These are phyloP conservation scores for Echium plantagineum DNA, from an alignment of 257 asterid species.

Conservation along the genomic window DNA sequence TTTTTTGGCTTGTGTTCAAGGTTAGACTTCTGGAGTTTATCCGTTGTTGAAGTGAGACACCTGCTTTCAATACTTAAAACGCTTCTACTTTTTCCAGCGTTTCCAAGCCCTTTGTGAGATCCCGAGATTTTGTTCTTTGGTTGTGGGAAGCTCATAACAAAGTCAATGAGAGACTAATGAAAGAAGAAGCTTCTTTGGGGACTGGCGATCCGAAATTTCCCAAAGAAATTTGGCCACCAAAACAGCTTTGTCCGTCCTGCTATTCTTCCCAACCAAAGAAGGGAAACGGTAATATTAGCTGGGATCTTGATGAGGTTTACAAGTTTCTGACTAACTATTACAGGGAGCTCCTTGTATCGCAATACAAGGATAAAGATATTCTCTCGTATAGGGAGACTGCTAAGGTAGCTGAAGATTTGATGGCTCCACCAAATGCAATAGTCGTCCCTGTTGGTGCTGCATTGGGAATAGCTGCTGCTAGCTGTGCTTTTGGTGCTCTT, in stretches of 20 bases:
- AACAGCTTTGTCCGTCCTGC: conserved; percentile 78
- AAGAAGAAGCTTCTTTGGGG: conserved; percentile 50
- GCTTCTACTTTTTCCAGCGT: conserved; percentile 34
- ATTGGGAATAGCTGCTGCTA: conserved; percentile 76
- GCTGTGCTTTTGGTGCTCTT: conserved; percentile 91
- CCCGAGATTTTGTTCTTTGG: conserved; percentile 73
- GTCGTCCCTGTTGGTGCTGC: conserved; percentile 96
- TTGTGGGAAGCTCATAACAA: conserved; percentile 85
- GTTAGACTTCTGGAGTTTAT: conserved; percentile 20
- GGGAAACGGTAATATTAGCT: conserved; percentile 15
- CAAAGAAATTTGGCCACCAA: conserved; percentile 69
- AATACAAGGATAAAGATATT: conserved; percentile 45
- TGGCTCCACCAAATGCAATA: conserved; percentile 46
- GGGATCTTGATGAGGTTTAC: conserved; percentile 57
- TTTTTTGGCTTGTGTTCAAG: conserved; percentile 76
- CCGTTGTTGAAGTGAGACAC: neutral
- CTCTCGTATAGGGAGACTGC: conserved; percentile 16
- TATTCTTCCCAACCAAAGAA: conserved; percentile 17
- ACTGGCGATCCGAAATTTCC: conserved; percentile 81
- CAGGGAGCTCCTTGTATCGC: conserved; percentile 39
- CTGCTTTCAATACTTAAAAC: conserved; percentile 1
- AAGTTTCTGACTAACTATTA: conserved; percentile 55
- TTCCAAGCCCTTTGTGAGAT: conserved; percentile 52
- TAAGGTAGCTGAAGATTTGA: conserved; percentile 31
- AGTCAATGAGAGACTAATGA: conserved; percentile 69